Evolutionary conservation across 208 protist species (phyloP), one percentile per base, ranked within the genome.

Genomic region (Crithidia thermophila): DNA sequence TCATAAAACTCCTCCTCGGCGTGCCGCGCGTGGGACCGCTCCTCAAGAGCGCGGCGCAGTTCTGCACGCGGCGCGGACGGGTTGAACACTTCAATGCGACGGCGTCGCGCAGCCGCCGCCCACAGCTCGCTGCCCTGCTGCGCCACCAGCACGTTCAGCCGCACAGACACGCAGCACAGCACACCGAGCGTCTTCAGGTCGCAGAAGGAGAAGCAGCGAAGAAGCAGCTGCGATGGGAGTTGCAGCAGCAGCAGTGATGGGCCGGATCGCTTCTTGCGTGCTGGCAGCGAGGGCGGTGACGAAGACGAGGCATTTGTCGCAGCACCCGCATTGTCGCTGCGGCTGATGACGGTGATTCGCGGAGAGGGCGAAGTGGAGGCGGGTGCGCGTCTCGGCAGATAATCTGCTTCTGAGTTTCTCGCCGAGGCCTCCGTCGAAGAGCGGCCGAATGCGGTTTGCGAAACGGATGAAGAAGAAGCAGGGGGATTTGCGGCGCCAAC

Each of bases 1-100:
- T 75, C 55, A 45, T 75, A 75, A 36, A 68, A 69, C 6, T 33
- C 69, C 69, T 75, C 69, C 53, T 75, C 69, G 11, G 69, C 69
- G 23, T 69, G 40, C 11, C 61, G 69, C 34, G 65, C 69, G 10
- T 36, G 50, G 16, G 69, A 60, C 3, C 52, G 69, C 25, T 51
- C 36, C 30, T 47, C 45, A 25, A 75, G 34, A 0, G 40, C 61
- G 9, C 51, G 42, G 31, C 36, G 61, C 23, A 75, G 40, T 21
- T 69, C 69, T 14, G 25, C 61, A 9, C 69, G 69, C 39, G 69
- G 28, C 10, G 21, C 30, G 11, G 53, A 23, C 2, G 52, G 8
- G 37, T 57, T 51, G 1, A 45, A 33, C 16, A 75, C 45, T 0
- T 60, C 31, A 23, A 75, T 64, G 55, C 55, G 61, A 8, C 59